Evolutionary conservation across 2,329 filamentous ascomycete genomes (phyloP), one percentile per base, ranked within the genome.

Genomic region (Ascochyta fabae): DNA sequence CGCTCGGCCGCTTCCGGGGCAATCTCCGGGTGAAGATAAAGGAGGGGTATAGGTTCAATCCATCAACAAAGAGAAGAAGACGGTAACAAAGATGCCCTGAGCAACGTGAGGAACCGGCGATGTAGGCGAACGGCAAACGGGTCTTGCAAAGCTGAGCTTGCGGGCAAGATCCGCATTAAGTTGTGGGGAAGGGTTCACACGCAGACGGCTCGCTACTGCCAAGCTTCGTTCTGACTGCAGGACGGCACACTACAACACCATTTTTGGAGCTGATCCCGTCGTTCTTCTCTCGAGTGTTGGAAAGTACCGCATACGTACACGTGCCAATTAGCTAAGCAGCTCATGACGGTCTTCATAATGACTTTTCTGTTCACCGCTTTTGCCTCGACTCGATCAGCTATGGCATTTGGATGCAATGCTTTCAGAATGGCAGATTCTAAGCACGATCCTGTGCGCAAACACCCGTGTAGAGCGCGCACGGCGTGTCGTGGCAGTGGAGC

Each of bases 11-110:
- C 38, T 44, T 34, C 44, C 26, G 34, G 38, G 15, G 42, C 39
- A 38, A 48, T 54, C 27, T 48, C 40, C 51, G 39, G 38, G 13
- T 47, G 24, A 47, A 36, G 2, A 38, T 24, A 44, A 31, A 53
- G 34, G 39, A 44, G 39, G 38, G 33, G 33, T 26, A 19, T 9
- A 10, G 19, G 16, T 35, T 22, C 12, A 46, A 15, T 39, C 26
- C 6, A 24, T 5, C 31, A 8, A 24, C 22, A 15, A 33, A 3
- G 31, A 19, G 6, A 22, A 29, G 19, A 19, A 19, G 33, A 24
- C n/a, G 8, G 16, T 43, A 22, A 27, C 40, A 23, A 33, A 13
- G 7, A 23, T 44, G 22, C 24, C 22, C 19, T 29, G 26, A 15
- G 10, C 4, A 24, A 27, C 24, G n/a, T 22, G 16, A 5, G 8